Evolutionary conservation across 768 basidiomycete genomes (phyloP).

Genomic region (Suillus placidus): DNA sequence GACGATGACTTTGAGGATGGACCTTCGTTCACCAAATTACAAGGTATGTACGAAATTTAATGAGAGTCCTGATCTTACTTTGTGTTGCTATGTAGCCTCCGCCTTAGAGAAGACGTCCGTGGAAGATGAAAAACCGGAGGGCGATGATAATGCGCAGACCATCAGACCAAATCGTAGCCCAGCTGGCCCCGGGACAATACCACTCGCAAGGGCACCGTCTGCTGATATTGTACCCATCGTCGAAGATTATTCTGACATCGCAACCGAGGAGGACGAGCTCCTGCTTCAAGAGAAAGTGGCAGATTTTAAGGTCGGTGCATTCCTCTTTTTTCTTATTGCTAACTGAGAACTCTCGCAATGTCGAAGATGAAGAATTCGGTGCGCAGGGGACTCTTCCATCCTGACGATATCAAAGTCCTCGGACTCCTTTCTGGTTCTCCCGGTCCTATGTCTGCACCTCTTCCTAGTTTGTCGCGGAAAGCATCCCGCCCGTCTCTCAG

Average conservation of each 20-base stretch:
- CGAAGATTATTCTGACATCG: slow-evolving; percentile 92
- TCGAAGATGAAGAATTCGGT: slow-evolving; percentile 67
- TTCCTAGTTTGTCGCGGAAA: slow-evolving; percentile 57
- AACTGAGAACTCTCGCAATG: neutral
- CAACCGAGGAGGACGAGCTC: slow-evolving; percentile 74
- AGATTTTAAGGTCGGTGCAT: slow-evolving; percentile 69
- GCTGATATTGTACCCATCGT: slow-evolving; percentile 67
- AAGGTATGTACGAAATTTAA: slow-evolving; percentile 43
- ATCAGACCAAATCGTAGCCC: slow-evolving; percentile 80
- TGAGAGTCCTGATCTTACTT: neutral
- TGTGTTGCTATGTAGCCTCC: slow-evolving; percentile 24
- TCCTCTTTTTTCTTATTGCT: neutral
- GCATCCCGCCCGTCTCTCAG: slow-evolving; percentile 56
- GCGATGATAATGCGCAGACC: slow-evolving; percentile 79
- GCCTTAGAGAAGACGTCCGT: slow-evolving; percentile 63
- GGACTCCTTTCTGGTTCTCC: slow-evolving; percentile 55
- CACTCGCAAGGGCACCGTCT: slow-evolving; percentile 63
- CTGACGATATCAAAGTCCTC: slow-evolving; percentile 84
- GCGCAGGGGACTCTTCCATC: slow-evolving; percentile 81
- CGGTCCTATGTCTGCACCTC: slow-evolving; percentile 68
- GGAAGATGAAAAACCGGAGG: slow-evolving; percentile 57
- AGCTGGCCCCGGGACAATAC: slow-evolving; percentile 48
- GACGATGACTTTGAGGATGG: slow-evolving; percentile 98
- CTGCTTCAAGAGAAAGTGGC: slow-evolving; percentile 77
- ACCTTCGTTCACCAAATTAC: slow-evolving; percentile 84